These are phyloP conservation scores for Scenedesmus sp. DNA, from an alignment of 163 green algal species.

Conservation along the genomic window DNA sequence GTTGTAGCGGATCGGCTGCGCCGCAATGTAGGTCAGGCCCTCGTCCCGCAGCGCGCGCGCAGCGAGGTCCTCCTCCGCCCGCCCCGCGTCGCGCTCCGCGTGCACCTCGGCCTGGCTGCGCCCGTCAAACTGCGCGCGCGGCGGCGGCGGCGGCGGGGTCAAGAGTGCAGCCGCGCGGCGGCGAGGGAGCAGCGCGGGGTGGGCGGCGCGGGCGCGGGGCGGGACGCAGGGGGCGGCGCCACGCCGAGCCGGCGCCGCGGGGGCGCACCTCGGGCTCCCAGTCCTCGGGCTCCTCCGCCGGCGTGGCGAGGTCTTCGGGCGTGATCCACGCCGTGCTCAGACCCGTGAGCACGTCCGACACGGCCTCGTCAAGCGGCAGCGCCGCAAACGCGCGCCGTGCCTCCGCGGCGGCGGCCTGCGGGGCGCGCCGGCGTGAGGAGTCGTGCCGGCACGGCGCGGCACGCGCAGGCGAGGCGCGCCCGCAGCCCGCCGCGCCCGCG, in stretches of 20 bases:
- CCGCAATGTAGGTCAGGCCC: conserved; percentile 11
- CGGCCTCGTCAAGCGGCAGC: conserved; percentile 6
- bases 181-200: neutral
- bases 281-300: conserved; percentile 16
- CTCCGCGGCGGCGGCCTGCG: conserved; percentile 1
- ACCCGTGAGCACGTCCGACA: neutral
- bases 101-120: conserved; percentile 17
- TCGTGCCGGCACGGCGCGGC: too few species aligned
- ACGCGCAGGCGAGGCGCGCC: too few species aligned
- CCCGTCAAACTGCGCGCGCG: conserved; percentile 28
- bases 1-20: conserved; percentile 33
- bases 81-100: conserved; percentile 16
- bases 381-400: conserved; percentile 6
- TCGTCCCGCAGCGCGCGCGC: conserved; percentile 21
- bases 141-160: neutral
- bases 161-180: neutral
- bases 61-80: conserved; percentile 14
- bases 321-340: conserved; percentile 1
- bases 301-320: neutral
- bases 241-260: neutral
- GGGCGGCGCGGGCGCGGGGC: neutral
- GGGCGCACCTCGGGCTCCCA: conserved; percentile 22
- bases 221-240: neutral
- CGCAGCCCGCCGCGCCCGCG: too few species aligned
- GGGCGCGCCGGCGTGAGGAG: neutral